Evolutionary conservation across 2,329 filamentous ascomycete genomes (phyloP), one percentile per base, ranked within the genome.

Genomic region (Beauveria asiatica): DNA sequence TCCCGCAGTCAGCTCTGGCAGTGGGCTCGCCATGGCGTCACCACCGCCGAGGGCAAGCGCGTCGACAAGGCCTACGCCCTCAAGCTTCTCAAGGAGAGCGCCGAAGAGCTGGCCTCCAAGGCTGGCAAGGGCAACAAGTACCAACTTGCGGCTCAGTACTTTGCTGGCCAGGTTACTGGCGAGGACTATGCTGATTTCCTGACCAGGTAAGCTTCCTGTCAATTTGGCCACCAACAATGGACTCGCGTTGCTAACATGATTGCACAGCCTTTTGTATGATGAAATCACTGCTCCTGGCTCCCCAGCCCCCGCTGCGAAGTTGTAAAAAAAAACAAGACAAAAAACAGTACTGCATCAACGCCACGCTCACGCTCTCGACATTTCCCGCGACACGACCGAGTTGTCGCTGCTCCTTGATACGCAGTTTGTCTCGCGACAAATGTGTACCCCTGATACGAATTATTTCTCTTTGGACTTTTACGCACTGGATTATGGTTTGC

Each of bases 121-220:
- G 92, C 85, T 2, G 84, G 87, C 55, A 88, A 89, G 80, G 92
- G 92, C 61, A 94, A 97, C 81, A 97, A 97, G 81, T 97, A 82
- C 78, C 85, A 88, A 62, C 82, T 96, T 57, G 94, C 94, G 1
- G 90, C 90, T 1, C 88, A 96, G 76, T 97, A 97, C 78, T 97
- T 97, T 71, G 85, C 90, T 39, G 80, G 84, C 50, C 94, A 99
- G 80, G 89, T 97, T 61, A 97, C 93, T 3, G 94, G 94, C 60
- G 94, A 97, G 80, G 92, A 97, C 67, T 97, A 97, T 74, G 92
- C 92, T 13, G 94, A 99, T 75, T 97, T 97, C 79, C 76, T 99
- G 78, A 97, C 91, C 8, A 77, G 78, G 86, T 90, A 79, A 81
- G 87, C 33, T 19, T 3, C 1, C 37, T 13, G 11, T 37, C 33